Conservation (phyloP, 106 monocot genomes). For the Dendrobium officinale region DNA sequence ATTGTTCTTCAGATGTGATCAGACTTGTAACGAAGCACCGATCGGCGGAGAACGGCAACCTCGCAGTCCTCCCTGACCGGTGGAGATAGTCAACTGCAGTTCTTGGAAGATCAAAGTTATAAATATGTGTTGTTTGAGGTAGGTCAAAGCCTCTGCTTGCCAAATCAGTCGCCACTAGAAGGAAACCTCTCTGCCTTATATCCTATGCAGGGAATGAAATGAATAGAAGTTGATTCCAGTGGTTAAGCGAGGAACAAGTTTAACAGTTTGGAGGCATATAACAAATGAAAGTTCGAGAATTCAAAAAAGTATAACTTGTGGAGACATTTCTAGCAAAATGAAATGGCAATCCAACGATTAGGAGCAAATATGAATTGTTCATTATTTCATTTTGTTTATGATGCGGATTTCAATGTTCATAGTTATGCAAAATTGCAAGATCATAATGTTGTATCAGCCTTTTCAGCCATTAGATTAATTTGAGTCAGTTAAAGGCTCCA, state of each 20-base stretch:
- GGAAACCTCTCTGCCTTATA: conserved; percentile 42
- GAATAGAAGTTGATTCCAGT: background rate
- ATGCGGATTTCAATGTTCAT: background rate
- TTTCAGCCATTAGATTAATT: too few relatives aligned
- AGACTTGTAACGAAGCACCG: conserved; percentile 61
- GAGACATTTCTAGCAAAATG: too few relatives aligned
- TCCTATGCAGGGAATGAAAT: conserved; percentile 37
- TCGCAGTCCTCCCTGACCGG: conserved; percentile 82
- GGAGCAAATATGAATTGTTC: background rate
- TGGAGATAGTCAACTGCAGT: conserved; percentile 71
- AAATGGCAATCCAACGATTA: too few relatives aligned
- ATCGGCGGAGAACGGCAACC: conserved; percentile 64
- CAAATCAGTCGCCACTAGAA: conserved; percentile 85
- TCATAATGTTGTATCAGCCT: too few relatives aligned
- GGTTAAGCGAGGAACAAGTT: background rate
- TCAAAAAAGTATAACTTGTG: background rate
- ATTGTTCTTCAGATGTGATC: conserved; percentile 59
- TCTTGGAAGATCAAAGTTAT: conserved; percentile 87
- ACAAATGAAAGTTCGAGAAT: background rate
- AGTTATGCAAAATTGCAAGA: background rate
- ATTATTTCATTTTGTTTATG: background rate
- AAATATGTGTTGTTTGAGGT: conserved; percentile 85
- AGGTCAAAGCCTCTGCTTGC: conserved; percentile 91
- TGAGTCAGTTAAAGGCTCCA: too few relatives aligned
- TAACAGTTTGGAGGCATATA: background rate